Evolutionary conservation across 139 green algal species (phyloP), one percentile per base, ranked within the genome.

Genomic region (Chlorella sp.): DNA sequence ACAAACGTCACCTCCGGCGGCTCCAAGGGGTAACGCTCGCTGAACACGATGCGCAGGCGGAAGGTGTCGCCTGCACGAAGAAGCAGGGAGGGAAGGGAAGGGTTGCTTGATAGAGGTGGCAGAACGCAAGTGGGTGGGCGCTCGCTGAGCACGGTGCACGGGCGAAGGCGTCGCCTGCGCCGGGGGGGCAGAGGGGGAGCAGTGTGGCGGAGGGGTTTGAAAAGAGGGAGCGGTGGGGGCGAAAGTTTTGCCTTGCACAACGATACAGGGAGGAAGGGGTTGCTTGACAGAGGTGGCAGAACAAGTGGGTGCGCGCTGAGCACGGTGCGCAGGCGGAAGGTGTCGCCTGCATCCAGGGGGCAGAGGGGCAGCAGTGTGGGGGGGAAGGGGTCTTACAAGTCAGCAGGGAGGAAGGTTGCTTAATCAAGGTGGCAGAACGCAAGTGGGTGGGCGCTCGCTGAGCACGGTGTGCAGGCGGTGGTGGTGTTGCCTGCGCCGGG

Each of bases 1-100:
- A 98, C 28, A 88, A 98, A 99, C 1, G 95, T 85, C 26, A 97
- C 93, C 86, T 98, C 95, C 28, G 97, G 97, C 0, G 97, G 93
- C 42, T 99, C 96, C 77, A 99, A 93, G 0, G 97, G 97, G 86
- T 99, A 99, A 14, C 88, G 80, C 36, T 91, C 88, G 12, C n/a
- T 48, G 42, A 90, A 90, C 36, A 86, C 7, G 26, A 90, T 57
- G 40, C 68, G 79, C 32, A 90, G 81, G 32, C 21, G 89, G 81
- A 95, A 96, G 18, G 91, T 76, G 73, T 96, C 89, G 34, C 91
- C 88, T 73, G 85, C 78, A 57, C 22, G 91, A 61, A 14, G 34
- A 0, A n/a, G n/a, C 19, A 88, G 81, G 14, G 48, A 36, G 78
- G 39, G 22, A 83, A 64, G 78, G 1, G 36, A 36, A 18, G n/a